Conservation (phyloP, 495 filamentous ascomycete species). For the Opeltia flavorubescens region DNA sequence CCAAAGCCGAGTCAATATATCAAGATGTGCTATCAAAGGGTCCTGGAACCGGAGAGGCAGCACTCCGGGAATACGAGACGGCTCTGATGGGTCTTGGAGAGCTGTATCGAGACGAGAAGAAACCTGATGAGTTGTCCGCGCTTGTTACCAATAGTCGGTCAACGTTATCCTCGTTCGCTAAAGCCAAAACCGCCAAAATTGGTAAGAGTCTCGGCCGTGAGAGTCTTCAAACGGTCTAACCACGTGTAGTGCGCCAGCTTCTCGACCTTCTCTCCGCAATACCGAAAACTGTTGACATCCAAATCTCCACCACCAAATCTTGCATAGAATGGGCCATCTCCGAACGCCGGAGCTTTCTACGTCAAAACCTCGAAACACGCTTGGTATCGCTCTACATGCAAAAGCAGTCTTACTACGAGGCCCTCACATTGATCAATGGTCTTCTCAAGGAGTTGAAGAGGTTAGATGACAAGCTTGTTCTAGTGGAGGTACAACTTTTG, state of each 20-base stretch:
- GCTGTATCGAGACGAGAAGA: slow-evolving; percentile 82
- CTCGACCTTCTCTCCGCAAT: slow-evolving; percentile 90
- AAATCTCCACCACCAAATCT: slow-evolving; percentile 85
- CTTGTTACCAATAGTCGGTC: slow-evolving; percentile 82
- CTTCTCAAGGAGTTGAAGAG: slow-evolving; percentile 93
- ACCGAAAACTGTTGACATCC: slow-evolving; percentile 82
- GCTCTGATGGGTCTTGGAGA: slow-evolving; percentile 76
- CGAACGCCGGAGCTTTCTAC: slow-evolving; percentile 84
- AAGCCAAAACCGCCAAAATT: slow-evolving; percentile 97
- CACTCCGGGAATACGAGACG: slow-evolving; percentile 74
- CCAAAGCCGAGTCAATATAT: slow-evolving; percentile 69
- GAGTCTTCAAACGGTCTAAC: slow-evolving; percentile 8
- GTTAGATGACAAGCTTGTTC: slow-evolving; percentile 91
- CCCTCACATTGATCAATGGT: slow-evolving; percentile 88
- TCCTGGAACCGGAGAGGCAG: slow-evolving; percentile 69
- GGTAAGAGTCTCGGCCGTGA: slow-evolving; percentile 40
- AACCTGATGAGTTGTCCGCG: slow-evolving; percentile 75
- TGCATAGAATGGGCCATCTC: slow-evolving; percentile 98
- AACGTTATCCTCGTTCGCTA: slow-evolving; percentile 86
- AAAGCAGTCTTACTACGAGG: slow-evolving; percentile 92
- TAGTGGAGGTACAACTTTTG: slow-evolving; percentile 97
- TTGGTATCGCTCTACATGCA: slow-evolving; percentile 89
- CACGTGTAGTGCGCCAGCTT: slow-evolving; percentile 70
- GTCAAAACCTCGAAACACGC: slow-evolving; percentile 94
- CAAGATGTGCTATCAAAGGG: slow-evolving; percentile 76